phyloP scores from a whole-genome alignment of 805 yeast species.

The Candida suzukii region DNA sequence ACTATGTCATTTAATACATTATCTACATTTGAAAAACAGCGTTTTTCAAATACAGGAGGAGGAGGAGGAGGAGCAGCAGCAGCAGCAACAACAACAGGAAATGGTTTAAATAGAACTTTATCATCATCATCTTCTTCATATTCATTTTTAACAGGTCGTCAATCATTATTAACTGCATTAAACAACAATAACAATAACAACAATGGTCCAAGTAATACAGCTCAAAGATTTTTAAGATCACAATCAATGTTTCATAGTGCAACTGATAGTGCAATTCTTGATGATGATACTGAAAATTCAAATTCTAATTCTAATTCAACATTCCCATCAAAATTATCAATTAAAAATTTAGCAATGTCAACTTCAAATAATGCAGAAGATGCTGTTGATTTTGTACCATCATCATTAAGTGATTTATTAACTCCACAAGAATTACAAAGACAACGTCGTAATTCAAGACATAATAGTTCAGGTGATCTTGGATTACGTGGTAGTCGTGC shows the following conservation, averaged over 20 bases:
- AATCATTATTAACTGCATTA: not conserved
- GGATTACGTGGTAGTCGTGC: too few relatives aligned
- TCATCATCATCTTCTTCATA: not conserved
- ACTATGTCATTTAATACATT: not conserved
- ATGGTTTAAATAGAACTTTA: not conserved
- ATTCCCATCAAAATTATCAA: not conserved
- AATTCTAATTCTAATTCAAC: not conserved
- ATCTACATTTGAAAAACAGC: not conserved
- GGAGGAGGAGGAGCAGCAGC: too few relatives aligned
- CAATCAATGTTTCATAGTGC: not conserved
- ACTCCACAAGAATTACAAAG: conserved; percentile 74
- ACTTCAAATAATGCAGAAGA: conserved; percentile 14
- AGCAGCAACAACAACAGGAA: too few relatives aligned
- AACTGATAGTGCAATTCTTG: not conserved
- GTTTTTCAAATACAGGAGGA: too few relatives aligned
- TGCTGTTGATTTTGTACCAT: conserved; percentile 79
- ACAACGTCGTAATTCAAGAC: conserved; percentile 36
- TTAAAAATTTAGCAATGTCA: too few relatives aligned
- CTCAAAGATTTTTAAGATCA: too few relatives aligned
- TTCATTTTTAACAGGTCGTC: not conserved
- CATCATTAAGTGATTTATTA: conserved; percentile 68
- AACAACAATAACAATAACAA: not conserved
- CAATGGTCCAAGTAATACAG: not conserved
- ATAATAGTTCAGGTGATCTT: not conserved
- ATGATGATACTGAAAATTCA: not conserved